These are phyloP conservation scores for Globisporangium acanthophoron DNA, from an alignment of 352 stramenopile species.

Conservation along the genomic window DNA sequence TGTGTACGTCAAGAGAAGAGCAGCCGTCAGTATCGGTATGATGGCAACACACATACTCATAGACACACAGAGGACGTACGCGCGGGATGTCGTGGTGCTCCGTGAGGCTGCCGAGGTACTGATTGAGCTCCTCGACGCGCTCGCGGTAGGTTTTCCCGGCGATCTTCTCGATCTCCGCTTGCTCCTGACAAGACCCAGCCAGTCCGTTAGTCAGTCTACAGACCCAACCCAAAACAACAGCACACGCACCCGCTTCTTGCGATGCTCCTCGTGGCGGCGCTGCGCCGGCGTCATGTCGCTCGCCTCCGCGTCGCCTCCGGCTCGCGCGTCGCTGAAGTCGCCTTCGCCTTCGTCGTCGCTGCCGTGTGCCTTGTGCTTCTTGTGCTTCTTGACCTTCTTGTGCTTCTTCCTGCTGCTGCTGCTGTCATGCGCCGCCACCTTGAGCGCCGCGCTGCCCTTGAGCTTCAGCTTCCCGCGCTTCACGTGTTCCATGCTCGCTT, in stretches of 20 bases:
- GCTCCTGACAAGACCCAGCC: constrained; percentile 36
- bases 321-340: constrained; percentile 1
- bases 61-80: constrained; percentile 33
- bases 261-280: constrained; percentile 68
- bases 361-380: constrained; percentile 14
- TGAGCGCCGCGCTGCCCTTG: constrained; percentile 60
- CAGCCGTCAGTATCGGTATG: background rate
- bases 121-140: constrained; percentile 96
- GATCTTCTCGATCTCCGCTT: constrained; percentile 83
- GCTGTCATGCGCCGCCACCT: constrained; percentile 32
- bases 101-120: constrained; percentile 93
- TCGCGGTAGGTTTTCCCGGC: constrained; percentile 88
- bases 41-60: background rate
- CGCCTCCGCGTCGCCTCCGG: constrained; percentile 14
- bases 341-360: constrained; percentile 1
- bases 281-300: constrained; percentile 72
- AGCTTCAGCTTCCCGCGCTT: constrained; percentile 84
- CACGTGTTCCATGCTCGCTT: constrained; percentile 57
- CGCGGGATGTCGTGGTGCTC: constrained; percentile 98
- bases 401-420: constrained; percentile 55
- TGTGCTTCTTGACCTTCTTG: constrained; percentile 39
- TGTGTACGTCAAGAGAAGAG: constrained; percentile 9
- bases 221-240: background rate
- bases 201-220: constrained; percentile 3
- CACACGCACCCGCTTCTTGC: constrained; percentile 68